Evolutionary conservation across 2,329 filamentous ascomycete genomes (phyloP), one percentile per base, ranked within the genome.

Genomic region (Cytospora piceicola): DNA sequence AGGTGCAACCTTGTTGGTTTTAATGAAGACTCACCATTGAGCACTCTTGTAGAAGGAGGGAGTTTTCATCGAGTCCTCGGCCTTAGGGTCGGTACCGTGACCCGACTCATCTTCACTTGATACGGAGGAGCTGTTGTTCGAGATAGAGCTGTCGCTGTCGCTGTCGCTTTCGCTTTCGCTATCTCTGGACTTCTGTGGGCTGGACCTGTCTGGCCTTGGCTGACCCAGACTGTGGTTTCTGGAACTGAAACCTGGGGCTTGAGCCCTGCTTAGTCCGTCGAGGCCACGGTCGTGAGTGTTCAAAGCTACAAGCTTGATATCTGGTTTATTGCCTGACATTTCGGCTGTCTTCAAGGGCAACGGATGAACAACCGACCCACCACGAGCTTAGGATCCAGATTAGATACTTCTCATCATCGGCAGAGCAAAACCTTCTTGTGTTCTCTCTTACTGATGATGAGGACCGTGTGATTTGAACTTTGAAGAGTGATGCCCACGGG

Each of bases 1-100:
- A 24, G 20, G 5, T 32, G 9, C 52, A n/a, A 24, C 20, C 30
- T 20, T 42, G 42, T 12, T 3, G 20, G n/a, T n/a, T 29, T 11
- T 4, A 49, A 24, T 4, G 46, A 30, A 24, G 22, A 65, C 70
- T 42, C 66, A 77, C 77, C 80, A 82, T 65, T 81, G 78, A 1
- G 77, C 76, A 24, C 71, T 75, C 67, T 80, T 80, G 70, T 78
- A 80, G 69, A 79, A 79, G 1, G 63, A 66, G 3, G 63, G 49
- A 12, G 22, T 22, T 36, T 22, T 57, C 15, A 27, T 36, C 3
- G 24, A 61, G 7, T 15, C 30, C 24, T 12, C 29, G 2, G 29
- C 52, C 24, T 34, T 9, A 15, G 11, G 27, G 27, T 29, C 27
- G 27, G 5, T 24, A 12, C 27, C 20, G 8, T 49, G 27, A 0